Percentiles rank a stretch among this genome's conserved stretches.
Evolutionary conservation across 495 filamentous ascomycete species (phyloP).

Genomic region (Talaromyces thailandensis): DNA sequence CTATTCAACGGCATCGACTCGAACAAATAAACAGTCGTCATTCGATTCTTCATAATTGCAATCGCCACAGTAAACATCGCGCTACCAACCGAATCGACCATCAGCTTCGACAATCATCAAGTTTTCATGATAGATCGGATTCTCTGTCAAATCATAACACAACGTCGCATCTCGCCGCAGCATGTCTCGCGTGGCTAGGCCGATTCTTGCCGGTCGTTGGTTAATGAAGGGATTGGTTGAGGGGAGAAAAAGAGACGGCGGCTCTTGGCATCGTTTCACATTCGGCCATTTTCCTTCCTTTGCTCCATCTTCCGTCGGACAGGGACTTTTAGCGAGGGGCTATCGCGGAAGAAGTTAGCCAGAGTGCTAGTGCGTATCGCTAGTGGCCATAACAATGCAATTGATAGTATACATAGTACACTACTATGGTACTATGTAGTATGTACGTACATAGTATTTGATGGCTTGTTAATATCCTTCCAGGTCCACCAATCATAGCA

Average conservation of each 20-base stretch:
- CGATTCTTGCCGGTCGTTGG: neutral
- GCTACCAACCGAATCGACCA: neutral
- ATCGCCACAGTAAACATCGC: neutral
- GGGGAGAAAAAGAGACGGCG: neutral
- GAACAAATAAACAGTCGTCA: neutral
- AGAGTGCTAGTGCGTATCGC: neutral
- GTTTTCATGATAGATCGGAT: neutral
- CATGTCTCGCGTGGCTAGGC: neutral
- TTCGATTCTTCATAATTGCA: neutral
- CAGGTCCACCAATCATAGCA: neutral
- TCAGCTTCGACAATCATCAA: neutral
- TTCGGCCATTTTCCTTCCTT: neutral
- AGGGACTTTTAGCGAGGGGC: neutral
- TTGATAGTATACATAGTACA: neutral
- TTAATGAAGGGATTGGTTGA: neutral
- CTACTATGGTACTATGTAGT: too few relatives aligned
- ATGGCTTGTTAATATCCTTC: too few relatives aligned
- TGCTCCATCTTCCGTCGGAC: neutral
- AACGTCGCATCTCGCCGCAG: neutral
- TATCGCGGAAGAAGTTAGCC: neutral
- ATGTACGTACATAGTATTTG: too few relatives aligned
- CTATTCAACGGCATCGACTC: too few relatives aligned
- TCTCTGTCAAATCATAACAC: neutral
- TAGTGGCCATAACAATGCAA: neutral
- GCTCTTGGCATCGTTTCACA: slow-evolving; percentile 1